Evolutionary conservation across 192 early-diverging fungal genomes (phyloP).

Genomic region (Coemansia sp.): DNA sequence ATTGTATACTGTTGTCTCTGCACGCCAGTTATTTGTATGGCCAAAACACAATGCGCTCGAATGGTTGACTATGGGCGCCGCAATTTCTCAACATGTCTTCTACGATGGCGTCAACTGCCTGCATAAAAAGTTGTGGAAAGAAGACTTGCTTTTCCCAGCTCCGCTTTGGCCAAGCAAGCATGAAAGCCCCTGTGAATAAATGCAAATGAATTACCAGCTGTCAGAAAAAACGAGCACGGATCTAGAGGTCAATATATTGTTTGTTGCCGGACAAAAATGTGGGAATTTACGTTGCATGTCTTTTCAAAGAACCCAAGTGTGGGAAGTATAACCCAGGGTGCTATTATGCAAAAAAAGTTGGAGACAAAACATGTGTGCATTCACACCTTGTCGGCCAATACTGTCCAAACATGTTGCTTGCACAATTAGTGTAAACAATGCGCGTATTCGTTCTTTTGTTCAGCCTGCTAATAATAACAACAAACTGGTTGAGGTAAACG

Average conservation of each 20-base stretch:
- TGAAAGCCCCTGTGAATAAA: constrained; percentile 1
- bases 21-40: background rate
- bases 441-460: background rate
- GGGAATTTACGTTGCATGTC: background rate
- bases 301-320: background rate
- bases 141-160: background rate
- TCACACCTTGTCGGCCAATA: constrained; percentile 3
- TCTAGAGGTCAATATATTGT: background rate
- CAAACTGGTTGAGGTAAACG: background rate
- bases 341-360: background rate
- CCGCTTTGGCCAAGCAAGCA: background rate
- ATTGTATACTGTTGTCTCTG: constrained; percentile 1
- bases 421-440: constrained; percentile 1
- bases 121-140: background rate
- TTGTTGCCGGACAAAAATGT: background rate
- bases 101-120: background rate
- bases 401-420: constrained; percentile 1
- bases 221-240: background rate
- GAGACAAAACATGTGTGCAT: background rate
- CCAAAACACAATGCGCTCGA: background rate
- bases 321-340: background rate
- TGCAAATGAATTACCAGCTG: background rate
- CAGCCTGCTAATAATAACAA: background rate
- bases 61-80: constrained; percentile 4
- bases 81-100: constrained; percentile 1